Evolutionary conservation across 148 eudicot genomes (phyloP).

Genomic region (Camellia granthamiana): DNA sequence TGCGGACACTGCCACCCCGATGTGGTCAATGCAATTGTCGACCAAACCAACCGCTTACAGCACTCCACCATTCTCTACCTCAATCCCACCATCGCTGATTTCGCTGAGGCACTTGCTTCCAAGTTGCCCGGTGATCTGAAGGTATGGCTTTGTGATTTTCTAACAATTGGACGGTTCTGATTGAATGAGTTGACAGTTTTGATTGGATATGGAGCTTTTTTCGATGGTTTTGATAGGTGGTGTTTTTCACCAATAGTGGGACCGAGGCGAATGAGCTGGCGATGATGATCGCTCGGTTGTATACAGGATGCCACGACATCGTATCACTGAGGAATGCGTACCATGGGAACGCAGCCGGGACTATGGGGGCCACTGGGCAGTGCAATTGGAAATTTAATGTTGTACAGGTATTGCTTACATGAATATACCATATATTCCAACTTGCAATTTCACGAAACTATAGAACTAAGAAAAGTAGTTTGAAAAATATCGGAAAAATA

Average conservation of each 20-base stretch:
- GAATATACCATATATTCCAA: too few species aligned
- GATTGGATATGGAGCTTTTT: background rate
- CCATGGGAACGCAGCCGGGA: constrained; percentile 94
- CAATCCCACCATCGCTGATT: constrained; percentile 73
- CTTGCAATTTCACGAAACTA: too few species aligned
- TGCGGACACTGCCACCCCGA: constrained; percentile 98
- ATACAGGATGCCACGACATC: constrained; percentile 87
- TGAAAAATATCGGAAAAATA: too few species aligned
- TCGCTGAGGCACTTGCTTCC: constrained; percentile 90
- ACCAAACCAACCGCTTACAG: constrained; percentile 69
- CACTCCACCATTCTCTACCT: constrained; percentile 88
- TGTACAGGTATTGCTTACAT: constrained; percentile 55
- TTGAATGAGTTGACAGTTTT: background rate
- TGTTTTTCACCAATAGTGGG: constrained; percentile 92
- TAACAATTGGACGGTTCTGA: background rate
- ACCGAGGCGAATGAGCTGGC: constrained; percentile 99
- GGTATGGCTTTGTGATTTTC: constrained; percentile 25
- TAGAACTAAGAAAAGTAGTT: too few species aligned
- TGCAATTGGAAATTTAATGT: constrained; percentile 87
- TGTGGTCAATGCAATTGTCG: constrained; percentile 68
- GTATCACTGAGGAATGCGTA: constrained; percentile 86
- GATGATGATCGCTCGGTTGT: constrained; percentile 83
- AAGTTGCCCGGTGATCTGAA: constrained; percentile 95
- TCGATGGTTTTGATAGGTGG: constrained; percentile 51
- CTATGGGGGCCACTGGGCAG: constrained; percentile 97